Evolutionary conservation across 2,329 filamentous ascomycete genomes (phyloP).

Genomic region (Verticillium alfalfae): DNA sequence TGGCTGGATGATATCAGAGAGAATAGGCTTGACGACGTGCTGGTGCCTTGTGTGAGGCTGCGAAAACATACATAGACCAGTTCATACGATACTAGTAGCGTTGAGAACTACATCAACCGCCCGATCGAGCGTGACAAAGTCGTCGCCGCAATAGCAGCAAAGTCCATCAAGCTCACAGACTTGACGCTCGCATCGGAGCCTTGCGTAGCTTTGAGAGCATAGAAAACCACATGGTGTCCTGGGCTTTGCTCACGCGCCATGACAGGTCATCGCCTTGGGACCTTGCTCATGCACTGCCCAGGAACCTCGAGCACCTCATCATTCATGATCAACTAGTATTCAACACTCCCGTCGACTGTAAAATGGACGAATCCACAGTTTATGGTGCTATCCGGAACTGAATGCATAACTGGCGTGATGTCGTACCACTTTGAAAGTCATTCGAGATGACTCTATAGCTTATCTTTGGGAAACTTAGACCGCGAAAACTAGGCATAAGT

Average conservation of each 20-base stretch:
- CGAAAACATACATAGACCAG: background rate
- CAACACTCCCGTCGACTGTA: background rate
- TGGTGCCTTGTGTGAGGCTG: background rate
- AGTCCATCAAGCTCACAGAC: background rate
- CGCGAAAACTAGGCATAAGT: background rate
- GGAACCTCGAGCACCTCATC: background rate
- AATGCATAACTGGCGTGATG: background rate
- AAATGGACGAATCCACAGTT: background rate
- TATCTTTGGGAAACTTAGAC: background rate
- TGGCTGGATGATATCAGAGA: background rate
- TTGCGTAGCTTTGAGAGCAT: background rate
- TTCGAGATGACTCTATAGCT: background rate
- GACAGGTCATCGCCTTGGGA: background rate
- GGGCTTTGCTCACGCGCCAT: background rate
- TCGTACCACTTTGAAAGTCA: background rate
- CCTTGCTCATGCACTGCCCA: background rate
- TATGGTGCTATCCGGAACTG: background rate
- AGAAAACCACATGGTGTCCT: background rate
- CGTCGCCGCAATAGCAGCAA: background rate
- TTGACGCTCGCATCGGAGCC: background rate
- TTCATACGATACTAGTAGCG: background rate
- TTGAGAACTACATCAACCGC: background rate
- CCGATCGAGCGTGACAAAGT: background rate
- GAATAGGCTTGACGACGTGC: background rate
- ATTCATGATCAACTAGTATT: background rate